Evolutionary conservation across 1,284 basidiomycete species (phyloP).

Genomic region (Heterobasidion parviporum): DNA sequence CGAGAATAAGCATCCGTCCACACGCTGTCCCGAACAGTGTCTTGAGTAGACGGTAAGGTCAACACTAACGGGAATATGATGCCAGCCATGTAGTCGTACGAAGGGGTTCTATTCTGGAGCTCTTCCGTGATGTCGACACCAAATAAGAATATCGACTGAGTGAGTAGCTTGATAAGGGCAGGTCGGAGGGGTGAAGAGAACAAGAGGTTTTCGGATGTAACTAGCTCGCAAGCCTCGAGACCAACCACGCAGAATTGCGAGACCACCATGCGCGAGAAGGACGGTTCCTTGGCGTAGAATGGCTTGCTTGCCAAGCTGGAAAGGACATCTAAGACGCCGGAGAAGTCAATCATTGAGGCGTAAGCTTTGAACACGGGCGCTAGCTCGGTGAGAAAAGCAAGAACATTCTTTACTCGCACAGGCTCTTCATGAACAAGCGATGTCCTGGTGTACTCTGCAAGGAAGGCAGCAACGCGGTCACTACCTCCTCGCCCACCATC

Average conservation of each 20-base stretch:
- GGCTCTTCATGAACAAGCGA: constrained; percentile 36
- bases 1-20: constrained; percentile 38
- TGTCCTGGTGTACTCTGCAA: constrained; percentile 39
- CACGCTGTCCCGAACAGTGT: constrained; percentile 32
- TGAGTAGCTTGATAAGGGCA: constrained; percentile 46
- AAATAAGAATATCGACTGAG: constrained; percentile 42
- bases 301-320: constrained; percentile 37
- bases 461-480: constrained; percentile 37
- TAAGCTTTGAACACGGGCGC: constrained; percentile 50
- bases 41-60: constrained; percentile 41
- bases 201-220: constrained; percentile 43
- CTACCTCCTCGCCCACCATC: constrained; percentile 33
- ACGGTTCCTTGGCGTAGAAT: constrained; percentile 40
- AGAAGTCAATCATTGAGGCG: constrained; percentile 50
- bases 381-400: constrained; percentile 47
- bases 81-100: constrained; percentile 49
- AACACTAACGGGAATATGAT: constrained; percentile 58
- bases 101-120: constrained; percentile 46
- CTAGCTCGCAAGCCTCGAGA: constrained; percentile 46
- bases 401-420: constrained; percentile 39
- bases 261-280: constrained; percentile 48
- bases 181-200: constrained; percentile 41
- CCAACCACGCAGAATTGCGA: constrained; percentile 51
- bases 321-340: constrained; percentile 51
- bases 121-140: constrained; percentile 48